These are phyloP conservation scores for Plasmodium coatneyi DNA, from an alignment of 169 alveolate species.

Conservation along the genomic window DNA sequence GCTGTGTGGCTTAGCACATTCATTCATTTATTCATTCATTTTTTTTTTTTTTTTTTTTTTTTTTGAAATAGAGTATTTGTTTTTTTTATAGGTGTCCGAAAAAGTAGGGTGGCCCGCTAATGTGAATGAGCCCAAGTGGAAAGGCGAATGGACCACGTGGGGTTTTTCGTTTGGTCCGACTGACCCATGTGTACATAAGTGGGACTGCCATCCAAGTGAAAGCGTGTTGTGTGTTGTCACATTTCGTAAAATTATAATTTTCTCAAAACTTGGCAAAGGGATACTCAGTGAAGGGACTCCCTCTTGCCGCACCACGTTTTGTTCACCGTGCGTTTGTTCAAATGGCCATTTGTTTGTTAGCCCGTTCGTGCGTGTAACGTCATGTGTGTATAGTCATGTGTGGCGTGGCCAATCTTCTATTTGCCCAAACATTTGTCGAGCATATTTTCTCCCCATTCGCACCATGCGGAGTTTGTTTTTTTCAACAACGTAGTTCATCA, in stretches of 20 bases:
- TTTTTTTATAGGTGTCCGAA: constrained; percentile 16
- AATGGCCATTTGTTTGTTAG: neutral
- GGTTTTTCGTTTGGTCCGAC: neutral
- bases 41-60: neutral
- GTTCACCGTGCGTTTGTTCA: neutral
- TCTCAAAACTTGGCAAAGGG: neutral
- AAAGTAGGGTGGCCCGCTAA: neutral
- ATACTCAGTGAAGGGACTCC: neutral
- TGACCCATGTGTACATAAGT: neutral
- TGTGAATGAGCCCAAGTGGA: neutral
- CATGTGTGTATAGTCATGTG: neutral
- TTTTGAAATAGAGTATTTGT: constrained; percentile 45
- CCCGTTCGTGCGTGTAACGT: neutral
- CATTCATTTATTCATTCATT: neutral
- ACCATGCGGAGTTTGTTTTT: neutral
- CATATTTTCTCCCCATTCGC: neutral
- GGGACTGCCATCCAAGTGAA: neutral
- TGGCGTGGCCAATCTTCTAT: neutral
- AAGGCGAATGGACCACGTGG: neutral
- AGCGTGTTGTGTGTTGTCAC: neutral
- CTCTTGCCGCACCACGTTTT: neutral
- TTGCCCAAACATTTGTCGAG: neutral
- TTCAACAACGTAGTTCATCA: neutral
- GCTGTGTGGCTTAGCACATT: neutral
- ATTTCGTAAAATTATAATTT: neutral